Evolutionary conservation across 176 grass and related monocot species (phyloP).

Genomic region (maize (Zea mays)): Zm-B73-REFERENCE-NAM-5.0 NC_050097.1:222148001-222148500

Average conservation of each 20-base stretch:
- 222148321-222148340: neutral
- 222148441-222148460: too few relatives aligned
- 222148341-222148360: conserved; percentile 31
- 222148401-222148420: conserved; percentile 46
- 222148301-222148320: neutral
- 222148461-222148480: too few relatives aligned
- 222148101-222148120: conserved; percentile 41
- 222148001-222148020: conserved; percentile 71
- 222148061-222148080: conserved; percentile 91
- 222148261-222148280: neutral
- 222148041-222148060: conserved; percentile 66
- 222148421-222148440: conserved; percentile 41
- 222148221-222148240: conserved; percentile 57
- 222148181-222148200: conserved; percentile 15
- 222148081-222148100: conserved; percentile 60
- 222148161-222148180: neutral
- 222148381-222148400: neutral
- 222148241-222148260: neutral
- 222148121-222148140: conserved; percentile 69
- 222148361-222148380: neutral
- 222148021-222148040: conserved; percentile 74
- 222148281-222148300: neutral
- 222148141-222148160: conserved; percentile 24
- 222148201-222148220: conserved; percentile 32
- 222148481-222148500: too few relatives aligned